Percentiles rank a stretch among this genome's conserved stretches.
Evolutionary conservation across 176 grass and related monocot genomes (phyloP).

Genomic region (Paspalum vaginatum): DNA sequence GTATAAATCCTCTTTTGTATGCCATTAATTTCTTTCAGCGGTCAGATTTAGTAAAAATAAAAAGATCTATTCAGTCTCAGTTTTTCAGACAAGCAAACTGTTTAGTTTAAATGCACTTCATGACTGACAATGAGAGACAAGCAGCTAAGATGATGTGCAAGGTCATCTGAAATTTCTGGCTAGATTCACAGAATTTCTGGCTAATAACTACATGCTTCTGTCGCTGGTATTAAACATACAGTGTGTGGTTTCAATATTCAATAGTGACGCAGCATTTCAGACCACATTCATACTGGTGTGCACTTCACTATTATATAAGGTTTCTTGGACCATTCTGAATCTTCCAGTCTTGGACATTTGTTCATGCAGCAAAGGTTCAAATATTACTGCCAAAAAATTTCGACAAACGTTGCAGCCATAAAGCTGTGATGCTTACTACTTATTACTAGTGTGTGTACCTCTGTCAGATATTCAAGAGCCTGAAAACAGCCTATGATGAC

Average conservation of each 20-base stretch:
- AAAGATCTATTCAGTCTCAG: background rate
- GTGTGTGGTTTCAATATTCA: background rate
- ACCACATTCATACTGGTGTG: background rate
- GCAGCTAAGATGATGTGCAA: constrained; percentile 22
- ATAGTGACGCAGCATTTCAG: background rate
- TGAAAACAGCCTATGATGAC: background rate
- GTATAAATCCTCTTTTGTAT: background rate
- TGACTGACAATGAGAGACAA: constrained; percentile 1
- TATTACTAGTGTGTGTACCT: too few relatives aligned
- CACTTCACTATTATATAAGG: background rate
- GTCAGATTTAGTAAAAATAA: background rate
- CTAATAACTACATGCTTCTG: background rate
- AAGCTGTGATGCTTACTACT: background rate
- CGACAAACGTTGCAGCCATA: background rate
- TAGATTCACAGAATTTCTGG: constrained; percentile 18
- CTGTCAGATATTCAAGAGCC: too few relatives aligned
- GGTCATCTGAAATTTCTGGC: background rate
- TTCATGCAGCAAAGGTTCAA: background rate
- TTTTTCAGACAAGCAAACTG: background rate
- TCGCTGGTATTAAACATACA: constrained; percentile 8
- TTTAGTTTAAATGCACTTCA: constrained; percentile 4
- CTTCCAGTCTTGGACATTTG: background rate
- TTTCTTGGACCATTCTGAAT: background rate
- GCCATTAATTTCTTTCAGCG: background rate
- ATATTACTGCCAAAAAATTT: background rate